Evolutionary conservation across 2,329 filamentous ascomycete species (phyloP).

Genomic region (Venturia nashicola): DNA sequence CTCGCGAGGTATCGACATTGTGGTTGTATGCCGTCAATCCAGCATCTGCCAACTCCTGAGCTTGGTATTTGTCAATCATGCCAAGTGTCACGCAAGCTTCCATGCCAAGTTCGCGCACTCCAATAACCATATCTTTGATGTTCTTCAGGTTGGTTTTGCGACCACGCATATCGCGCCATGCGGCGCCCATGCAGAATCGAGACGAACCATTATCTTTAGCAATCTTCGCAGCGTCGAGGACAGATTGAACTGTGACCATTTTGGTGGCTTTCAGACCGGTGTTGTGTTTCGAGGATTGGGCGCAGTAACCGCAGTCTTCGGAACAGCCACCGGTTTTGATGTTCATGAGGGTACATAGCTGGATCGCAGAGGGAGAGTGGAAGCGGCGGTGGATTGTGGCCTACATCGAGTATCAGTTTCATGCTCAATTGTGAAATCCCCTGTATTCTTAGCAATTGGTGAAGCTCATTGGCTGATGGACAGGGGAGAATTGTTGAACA

Average conservation of each 20-base stretch:
- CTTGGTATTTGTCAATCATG: conserved; percentile 77
- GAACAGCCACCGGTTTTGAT: conserved; percentile 91
- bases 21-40: conserved; percentile 90
- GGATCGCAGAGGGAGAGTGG: conserved; percentile 71
- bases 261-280: conserved; percentile 71
- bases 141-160: conserved; percentile 74
- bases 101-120: conserved; percentile 72
- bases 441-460: neutral
- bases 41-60: conserved; percentile 68
- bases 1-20: conserved; percentile 81
- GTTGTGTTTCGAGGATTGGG: conserved; percentile 70
- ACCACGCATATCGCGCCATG: conserved; percentile 88
- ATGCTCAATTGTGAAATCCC: neutral
- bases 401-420: conserved; percentile 31
- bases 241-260: conserved; percentile 66
- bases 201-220: conserved; percentile 79
- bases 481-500: conserved; percentile 18
- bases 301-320: conserved; percentile 89
- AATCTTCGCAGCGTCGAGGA: conserved; percentile 63
- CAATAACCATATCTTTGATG: conserved; percentile 74
- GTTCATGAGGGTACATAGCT: conserved; percentile 92
- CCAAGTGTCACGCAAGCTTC: conserved; percentile 88
- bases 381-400: conserved; percentile 70
- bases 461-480: neutral
- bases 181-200: conserved; percentile 89